Base-by-base conservation (phyloP, 2,329 filamentous ascomycete species). In the Didymellaceae sp. region DNA sequence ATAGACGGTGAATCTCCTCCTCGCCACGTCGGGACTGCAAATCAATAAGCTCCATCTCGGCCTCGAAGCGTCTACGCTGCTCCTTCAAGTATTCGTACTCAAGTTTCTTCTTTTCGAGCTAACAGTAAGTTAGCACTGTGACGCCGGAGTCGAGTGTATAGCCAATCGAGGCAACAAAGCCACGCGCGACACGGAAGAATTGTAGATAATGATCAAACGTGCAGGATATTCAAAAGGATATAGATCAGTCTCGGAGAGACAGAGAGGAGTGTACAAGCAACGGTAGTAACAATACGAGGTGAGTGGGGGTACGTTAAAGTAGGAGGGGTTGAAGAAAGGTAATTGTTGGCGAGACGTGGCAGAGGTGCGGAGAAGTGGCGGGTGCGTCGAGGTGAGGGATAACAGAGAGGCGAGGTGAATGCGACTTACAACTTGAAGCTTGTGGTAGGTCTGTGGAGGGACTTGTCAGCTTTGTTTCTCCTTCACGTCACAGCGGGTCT, bases 71-170 rank as follows among this genome's bases (percentile, higher is more conserved):
- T 58, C 90, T 86, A 67, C 90, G 91, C 73, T 96, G 90, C 74
- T 96, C 90, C 60, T 90, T 85, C 65, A 97, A 86, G 67, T 87
- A 86, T 74, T 97, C 93, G 77, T 95, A 95, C 74, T 96, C 91
- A 68, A 90, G 80, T 68, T 91, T 91, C 77, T 96, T 96, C 77
- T 94, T 94, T 73, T 96, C 92, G 70, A 96, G 85, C 92, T 97
- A 61, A 57, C 39, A 55, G 58, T 37, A 45, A 52, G 65, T 72
- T 61, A 72, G 69, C 60, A 37, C 37, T 45, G 53, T 60, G 54
- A 58, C 53, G 38, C 51, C 51, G 52, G 54, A 51, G 45, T 54
- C 52, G 25, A 45, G 39, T 52, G 50, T 46, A 45, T 52, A 31
- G 45, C 50, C 52, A 46, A 37, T 20, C 18, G 45, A 55, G 39